Percentiles rank a stretch among this genome's conserved stretches.
Evolutionary conservation across 257 asterid species (phyloP).

Genomic region (Solanum tarijense): DNA sequence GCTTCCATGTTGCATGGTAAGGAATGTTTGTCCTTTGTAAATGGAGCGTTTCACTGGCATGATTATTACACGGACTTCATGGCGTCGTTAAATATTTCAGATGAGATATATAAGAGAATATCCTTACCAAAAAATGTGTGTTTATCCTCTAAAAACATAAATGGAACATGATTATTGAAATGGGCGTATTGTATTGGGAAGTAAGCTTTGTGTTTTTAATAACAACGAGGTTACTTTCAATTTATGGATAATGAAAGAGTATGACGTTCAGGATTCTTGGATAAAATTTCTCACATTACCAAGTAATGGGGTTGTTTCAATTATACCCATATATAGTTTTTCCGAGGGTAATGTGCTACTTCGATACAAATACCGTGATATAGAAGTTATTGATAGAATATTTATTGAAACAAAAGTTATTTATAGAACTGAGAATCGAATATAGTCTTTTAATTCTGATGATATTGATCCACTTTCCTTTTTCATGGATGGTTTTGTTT

Average conservation of each 20-base stretch:
- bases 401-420: too few relatives aligned
- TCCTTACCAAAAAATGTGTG: not conserved
- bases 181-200: not conserved
- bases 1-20: too few relatives aligned
- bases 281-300: not conserved
- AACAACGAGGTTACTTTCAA: too few relatives aligned
- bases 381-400: too few relatives aligned
- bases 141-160: too few relatives aligned
- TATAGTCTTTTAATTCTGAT: too few relatives aligned
- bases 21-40: not conserved
- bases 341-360: too few relatives aligned
- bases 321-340: too few relatives aligned
- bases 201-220: not conserved
- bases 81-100: not conserved
- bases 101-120: not conserved
- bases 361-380: too few relatives aligned
- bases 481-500: not conserved
- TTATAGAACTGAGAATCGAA: too few relatives aligned
- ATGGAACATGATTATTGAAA: not conserved
- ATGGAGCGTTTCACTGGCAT: not conserved
- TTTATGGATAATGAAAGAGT: not conserved
- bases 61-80: too few relatives aligned
- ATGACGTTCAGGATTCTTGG: not conserved
- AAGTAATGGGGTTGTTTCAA: too few relatives aligned
- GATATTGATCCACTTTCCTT: not conserved